These are phyloP conservation scores for Mycena sp. DNA, from an alignment of 1,284 basidiomycete species.

Conservation along the genomic window DNA sequence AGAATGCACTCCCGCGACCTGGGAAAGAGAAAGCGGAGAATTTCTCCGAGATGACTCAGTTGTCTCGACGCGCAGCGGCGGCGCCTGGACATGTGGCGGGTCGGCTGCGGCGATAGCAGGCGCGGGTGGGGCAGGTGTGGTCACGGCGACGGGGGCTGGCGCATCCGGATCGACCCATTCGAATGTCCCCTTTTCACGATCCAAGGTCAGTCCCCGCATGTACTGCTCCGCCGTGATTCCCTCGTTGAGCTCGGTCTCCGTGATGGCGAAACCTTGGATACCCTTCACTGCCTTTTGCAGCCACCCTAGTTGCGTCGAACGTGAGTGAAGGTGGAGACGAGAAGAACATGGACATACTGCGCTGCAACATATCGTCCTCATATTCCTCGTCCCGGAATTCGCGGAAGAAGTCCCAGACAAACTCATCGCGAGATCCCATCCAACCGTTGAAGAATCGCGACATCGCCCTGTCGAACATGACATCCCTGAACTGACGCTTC, in stretches of 20 bases:
- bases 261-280: slow-evolving; percentile 53
- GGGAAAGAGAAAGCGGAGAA: slow-evolving; percentile 22
- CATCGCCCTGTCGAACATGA: slow-evolving; percentile 52
- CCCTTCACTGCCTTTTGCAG: slow-evolving; percentile 49
- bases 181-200: slow-evolving; percentile 24
- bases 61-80: background rate
- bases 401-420: slow-evolving; percentile 48
- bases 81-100: background rate
- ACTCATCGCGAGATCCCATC: slow-evolving; percentile 50
- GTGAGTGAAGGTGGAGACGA: background rate
- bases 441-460: slow-evolving; percentile 51
- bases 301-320: slow-evolving; percentile 44
- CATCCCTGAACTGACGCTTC: slow-evolving; percentile 43
- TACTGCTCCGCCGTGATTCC: slow-evolving; percentile 47
- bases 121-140: slow-evolving; percentile 44
- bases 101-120: slow-evolving; percentile 27
- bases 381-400: slow-evolving; percentile 54
- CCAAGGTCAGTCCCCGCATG: slow-evolving; percentile 37
- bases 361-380: slow-evolving; percentile 48
- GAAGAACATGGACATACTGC: slow-evolving; percentile 38
- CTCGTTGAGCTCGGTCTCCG: slow-evolving; percentile 45
- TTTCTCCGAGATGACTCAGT: background rate
- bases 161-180: slow-evolving; percentile 22
- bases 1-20: slow-evolving; percentile 14
- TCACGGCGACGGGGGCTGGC: background rate